phyloP scores from a whole-genome alignment of 768 basidiomycete species.

The Trametes elegans region DNA sequence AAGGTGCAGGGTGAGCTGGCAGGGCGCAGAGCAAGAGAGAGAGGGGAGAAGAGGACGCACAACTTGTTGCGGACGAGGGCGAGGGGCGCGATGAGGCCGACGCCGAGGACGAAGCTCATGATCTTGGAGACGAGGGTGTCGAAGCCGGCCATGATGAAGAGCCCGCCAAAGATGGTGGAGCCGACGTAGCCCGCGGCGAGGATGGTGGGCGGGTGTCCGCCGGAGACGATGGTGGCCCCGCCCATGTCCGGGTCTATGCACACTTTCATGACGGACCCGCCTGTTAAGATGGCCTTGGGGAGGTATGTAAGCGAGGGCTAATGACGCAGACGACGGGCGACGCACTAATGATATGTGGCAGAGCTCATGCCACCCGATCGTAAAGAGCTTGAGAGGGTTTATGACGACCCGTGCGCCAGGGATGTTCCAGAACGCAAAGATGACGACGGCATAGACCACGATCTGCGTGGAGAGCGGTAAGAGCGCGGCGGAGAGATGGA shows the following conservation, averaged over 20 bases:
- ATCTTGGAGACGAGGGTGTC: conserved; percentile 91
- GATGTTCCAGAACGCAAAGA: conserved; percentile 87
- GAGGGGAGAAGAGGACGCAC: conserved; percentile 43
- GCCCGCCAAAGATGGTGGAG: conserved; percentile 76
- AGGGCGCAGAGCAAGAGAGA: not conserved
- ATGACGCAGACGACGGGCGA: conserved; percentile 15
- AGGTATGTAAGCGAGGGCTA: not conserved
- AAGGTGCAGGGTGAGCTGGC: not conserved
- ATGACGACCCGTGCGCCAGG: conserved; percentile 77
- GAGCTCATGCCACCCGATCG: conserved; percentile 87
- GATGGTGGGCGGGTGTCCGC: conserved; percentile 69
- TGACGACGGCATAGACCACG: conserved; percentile 81
- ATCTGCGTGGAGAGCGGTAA: conserved; percentile 44
- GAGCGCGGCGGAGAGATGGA: not conserved
- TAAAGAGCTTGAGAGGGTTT: conserved; percentile 82
- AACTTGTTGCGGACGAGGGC: conserved; percentile 87
- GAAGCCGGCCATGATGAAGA: conserved; percentile 83
- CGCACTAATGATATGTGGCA: conserved; percentile 78
- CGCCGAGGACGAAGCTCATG: conserved; percentile 84
- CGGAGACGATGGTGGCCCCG: conserved; percentile 74
- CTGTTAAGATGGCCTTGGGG: conserved; percentile 69
- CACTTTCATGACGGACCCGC: conserved; percentile 74
- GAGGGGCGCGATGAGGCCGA: conserved; percentile 84
- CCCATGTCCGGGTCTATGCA: conserved; percentile 85
- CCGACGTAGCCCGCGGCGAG: conserved; percentile 81